Percentiles rank a stretch among this genome's conserved stretches.
These are phyloP conservation scores for Pythium phragmiticola DNA, from an alignment of 352 stramenopile species.

Conservation along the genomic window DNA sequence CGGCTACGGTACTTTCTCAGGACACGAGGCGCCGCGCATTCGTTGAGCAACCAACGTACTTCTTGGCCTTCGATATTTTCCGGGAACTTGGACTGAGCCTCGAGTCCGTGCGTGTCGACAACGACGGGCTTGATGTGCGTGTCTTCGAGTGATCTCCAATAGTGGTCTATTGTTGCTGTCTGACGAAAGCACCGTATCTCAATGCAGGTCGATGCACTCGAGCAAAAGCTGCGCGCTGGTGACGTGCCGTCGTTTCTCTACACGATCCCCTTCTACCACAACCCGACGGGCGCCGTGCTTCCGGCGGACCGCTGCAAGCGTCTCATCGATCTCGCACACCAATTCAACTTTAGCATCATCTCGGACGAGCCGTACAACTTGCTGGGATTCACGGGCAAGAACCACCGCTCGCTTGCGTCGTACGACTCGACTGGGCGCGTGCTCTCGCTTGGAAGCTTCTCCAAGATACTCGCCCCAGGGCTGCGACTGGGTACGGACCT, in stretches of 20 bases:
- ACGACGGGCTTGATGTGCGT: constrained; percentile 66
- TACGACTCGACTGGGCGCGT: constrained; percentile 64
- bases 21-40: constrained; percentile 81
- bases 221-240: constrained; percentile 53
- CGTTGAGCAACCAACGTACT: constrained; percentile 93
- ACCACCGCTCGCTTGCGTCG: constrained; percentile 57
- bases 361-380: constrained; percentile 95
- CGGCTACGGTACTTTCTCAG: constrained; percentile 69
- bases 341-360: constrained; percentile 86
- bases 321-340: constrained; percentile 75
- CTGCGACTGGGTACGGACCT: constrained; percentile 76
- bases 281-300: constrained; percentile 89
- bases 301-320: constrained; percentile 56
- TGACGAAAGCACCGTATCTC: neutral
- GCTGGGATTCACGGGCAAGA: constrained; percentile 63
- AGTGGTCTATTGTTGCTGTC: neutral
- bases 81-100: constrained; percentile 84
- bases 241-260: constrained; percentile 90
- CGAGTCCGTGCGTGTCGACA: constrained; percentile 71
- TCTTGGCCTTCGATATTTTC: constrained; percentile 91
- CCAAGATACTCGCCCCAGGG: constrained; percentile 93
- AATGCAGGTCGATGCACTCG: constrained; percentile 58
- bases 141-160: neutral
- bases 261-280: constrained; percentile 93
- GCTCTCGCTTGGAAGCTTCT: constrained; percentile 91